phyloP scores from a whole-genome alignment of 192 early-diverging fungal genomes.

The Coemansia sp. region DNA sequence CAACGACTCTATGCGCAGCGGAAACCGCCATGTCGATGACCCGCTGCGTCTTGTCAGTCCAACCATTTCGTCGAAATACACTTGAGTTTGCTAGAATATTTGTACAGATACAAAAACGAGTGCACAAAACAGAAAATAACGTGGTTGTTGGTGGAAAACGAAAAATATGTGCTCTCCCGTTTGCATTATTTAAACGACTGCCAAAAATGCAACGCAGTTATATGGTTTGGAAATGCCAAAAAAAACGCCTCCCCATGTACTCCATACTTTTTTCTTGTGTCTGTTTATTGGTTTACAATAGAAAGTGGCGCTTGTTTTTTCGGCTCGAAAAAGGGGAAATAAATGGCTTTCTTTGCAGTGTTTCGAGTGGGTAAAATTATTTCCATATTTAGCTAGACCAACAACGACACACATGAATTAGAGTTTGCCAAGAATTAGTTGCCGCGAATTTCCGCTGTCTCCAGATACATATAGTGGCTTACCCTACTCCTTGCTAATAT shows the following conservation, averaged over 20 bases:
- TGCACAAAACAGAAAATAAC: not conserved
- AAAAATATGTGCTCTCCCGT: not conserved
- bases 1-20: slow-evolving; percentile 33
- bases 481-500: not conserved
- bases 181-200: not conserved
- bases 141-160: not conserved
- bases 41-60: not conserved
- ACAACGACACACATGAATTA: not conserved
- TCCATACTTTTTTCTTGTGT: not conserved
- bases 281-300: not conserved
- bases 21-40: slow-evolving; percentile 29
- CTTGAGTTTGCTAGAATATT: not conserved
- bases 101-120: not conserved
- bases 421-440: not conserved
- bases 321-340: not conserved
- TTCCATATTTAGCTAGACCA: not conserved
- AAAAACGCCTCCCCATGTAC: not conserved
- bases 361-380: not conserved
- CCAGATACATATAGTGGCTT: not conserved
- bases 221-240: not conserved
- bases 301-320: not conserved
- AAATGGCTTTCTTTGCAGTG: too few species aligned
- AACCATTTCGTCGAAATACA: not conserved
- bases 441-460: not conserved
- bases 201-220: not conserved